phyloP scores from a whole-genome alignment of 148 eudicot genomes.

The Gaultheria prostrata region DNA sequence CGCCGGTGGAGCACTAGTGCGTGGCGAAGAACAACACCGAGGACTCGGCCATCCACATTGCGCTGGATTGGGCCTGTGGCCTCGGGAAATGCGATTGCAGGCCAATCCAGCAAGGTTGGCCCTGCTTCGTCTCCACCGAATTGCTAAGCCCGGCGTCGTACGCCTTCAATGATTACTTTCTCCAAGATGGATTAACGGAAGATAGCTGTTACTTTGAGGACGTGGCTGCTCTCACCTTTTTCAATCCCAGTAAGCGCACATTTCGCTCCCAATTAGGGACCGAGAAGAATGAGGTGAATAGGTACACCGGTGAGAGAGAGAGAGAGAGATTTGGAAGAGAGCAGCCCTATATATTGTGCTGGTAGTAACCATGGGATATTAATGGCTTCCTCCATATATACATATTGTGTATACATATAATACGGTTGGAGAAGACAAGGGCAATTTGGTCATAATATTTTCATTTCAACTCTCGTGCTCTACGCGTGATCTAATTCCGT shows the following conservation, averaged over 20 bases:
- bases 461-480: no score
- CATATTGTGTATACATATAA: no score
- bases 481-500: no score
- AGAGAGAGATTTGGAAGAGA: no score
- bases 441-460: no score
- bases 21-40: constrained; percentile 99
- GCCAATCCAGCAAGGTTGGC: constrained; percentile 73
- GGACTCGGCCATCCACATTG: constrained; percentile 56
- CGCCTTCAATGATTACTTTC: constrained; percentile 77
- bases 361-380: no score
- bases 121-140: constrained; percentile 70
- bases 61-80: constrained; percentile 93
- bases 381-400: no score
- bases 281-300: no score
- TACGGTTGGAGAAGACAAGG: no score
- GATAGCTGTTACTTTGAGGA: constrained; percentile 61
- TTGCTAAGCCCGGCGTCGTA: constrained; percentile 66
- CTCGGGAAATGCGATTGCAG: constrained; percentile 67
- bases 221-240: constrained; percentile 71
- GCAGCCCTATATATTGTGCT: no score
- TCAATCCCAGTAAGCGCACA: constrained; percentile 74
- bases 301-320: no score
- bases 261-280: neutral
- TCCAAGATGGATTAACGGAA: constrained; percentile 59
- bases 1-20: constrained; percentile 64